Evolutionary conservation across 108 stramenopile genomes (phyloP), one percentile per base, ranked within the genome.

Genomic region (Schizochytrium sp.): DNA sequence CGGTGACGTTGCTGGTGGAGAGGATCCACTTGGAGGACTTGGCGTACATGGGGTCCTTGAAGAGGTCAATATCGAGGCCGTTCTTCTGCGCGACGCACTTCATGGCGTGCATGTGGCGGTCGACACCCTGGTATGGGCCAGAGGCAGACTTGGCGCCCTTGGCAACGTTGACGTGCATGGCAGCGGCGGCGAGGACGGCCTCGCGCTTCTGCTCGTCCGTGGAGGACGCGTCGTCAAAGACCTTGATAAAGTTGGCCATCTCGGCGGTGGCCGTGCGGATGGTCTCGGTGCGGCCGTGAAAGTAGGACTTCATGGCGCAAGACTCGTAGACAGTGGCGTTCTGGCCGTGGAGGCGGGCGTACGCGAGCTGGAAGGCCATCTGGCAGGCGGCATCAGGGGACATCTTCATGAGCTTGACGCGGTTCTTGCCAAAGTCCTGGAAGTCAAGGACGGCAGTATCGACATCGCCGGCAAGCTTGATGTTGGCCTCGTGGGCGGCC

Each of bases 331-430:
- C 88, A 6, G 93, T 51, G 5, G 91, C 88, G 88, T 90, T 47
- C 72, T 44, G 25, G 10, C 90, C 92, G 87, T 93, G 93, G 16
- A 92, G 88, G 10, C 91, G 88, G 58, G 16, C 12, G 88, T 89
- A 92, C 16, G 93, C 93, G 6, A 92, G 47, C 87, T 93, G 93
- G 58, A 92, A 90, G 29, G 91, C 92, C 92, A 92, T 91, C 63
- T 93, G 93, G 34, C 72, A 72, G 34, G 55, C 83, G 2, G 90
- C 91, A 29, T 93, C 93, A 14, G 93, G 92, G 58, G 88, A 88
- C 18, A 93, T 72, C 55, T 90, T 89, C 92, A 91, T 91, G 44
- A 23, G 53, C 92, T 93, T 93, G 72, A 92, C 60, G 18, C 48
- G 43, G 87, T 48, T 59, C 60, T 92, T 93, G 23, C 93, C 93